Conservation (phyloP, 1,284 basidiomycete genomes). For the Apiotrichum domesticum region DNA sequence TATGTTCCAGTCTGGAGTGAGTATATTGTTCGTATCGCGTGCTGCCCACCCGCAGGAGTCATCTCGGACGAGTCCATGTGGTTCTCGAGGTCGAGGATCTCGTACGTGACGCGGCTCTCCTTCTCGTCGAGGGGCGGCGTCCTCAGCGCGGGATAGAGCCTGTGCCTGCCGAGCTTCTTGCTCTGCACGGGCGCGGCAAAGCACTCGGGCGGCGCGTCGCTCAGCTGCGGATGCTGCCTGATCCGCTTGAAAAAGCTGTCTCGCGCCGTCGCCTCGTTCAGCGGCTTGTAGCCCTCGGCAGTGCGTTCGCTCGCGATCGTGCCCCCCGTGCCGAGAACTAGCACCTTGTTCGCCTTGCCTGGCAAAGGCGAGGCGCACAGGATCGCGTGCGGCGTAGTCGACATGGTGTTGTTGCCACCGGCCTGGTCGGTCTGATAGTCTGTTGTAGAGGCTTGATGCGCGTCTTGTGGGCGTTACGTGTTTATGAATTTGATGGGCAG, state of each 20-base stretch:
- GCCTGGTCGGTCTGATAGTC: too few relatives aligned
- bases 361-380: background rate
- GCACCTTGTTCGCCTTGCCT: slow-evolving; percentile 12
- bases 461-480: too few relatives aligned
- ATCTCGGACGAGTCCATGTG: slow-evolving; percentile 44
- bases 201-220: slow-evolving; percentile 12
- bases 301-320: slow-evolving; percentile 43
- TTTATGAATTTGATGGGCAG: too few relatives aligned
- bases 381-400: background rate
- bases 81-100: slow-evolving; percentile 42
- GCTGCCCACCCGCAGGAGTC: slow-evolving; percentile 37
- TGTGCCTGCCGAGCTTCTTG: slow-evolving; percentile 23
- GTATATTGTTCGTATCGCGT: background rate
- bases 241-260: slow-evolving; percentile 42
- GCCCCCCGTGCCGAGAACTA: slow-evolving; percentile 42
- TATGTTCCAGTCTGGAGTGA: slow-evolving; percentile 38
- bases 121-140: slow-evolving; percentile 37
- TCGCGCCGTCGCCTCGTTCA: slow-evolving; percentile 27
- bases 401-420: background rate
- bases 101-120: slow-evolving; percentile 33
- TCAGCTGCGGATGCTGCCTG: slow-evolving; percentile 38
- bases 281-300: slow-evolving; percentile 31
- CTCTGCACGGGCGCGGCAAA: slow-evolving; percentile 4
- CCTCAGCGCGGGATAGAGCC: slow-evolving; percentile 31
- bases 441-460: too few relatives aligned